Percentiles rank a stretch among this genome's conserved stretches.
phyloP scores from a whole-genome alignment of 768 basidiomycete species.

The Obba rivulosa region DNA sequence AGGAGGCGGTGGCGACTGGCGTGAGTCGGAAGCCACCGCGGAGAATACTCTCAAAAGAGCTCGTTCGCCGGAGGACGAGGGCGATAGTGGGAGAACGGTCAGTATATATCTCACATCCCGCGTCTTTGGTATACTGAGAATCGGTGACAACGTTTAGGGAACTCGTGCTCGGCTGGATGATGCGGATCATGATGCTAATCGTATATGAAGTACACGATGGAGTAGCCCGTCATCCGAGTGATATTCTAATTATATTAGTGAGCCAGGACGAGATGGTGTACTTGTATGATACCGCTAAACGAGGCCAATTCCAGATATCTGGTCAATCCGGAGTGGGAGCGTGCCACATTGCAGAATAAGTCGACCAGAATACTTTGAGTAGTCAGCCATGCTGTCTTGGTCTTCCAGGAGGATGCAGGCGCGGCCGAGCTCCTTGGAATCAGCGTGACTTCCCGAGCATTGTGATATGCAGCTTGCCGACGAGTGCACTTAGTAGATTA shows the following conservation, averaged over 20 bases:
- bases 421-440: too few species aligned
- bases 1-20: conserved; percentile 84
- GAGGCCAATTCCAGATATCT: too few species aligned
- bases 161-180: conserved; percentile 56
- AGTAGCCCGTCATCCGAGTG: too few species aligned
- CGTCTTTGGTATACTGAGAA: conserved; percentile 8
- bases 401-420: too few species aligned
- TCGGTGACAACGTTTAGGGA: conserved; percentile 32
- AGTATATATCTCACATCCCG: conserved; percentile 21
- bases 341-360: too few species aligned
- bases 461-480: conserved; percentile 5
- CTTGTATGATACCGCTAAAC: too few species aligned
- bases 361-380: too few species aligned
- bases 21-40: conserved; percentile 47
- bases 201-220: conserved; percentile 41
- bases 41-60: conserved; percentile 56
- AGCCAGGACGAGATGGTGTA: too few species aligned
- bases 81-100: conserved; percentile 51
- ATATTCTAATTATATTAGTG: too few species aligned
- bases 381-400: too few species aligned
- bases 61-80: conserved; percentile 77
- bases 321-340: too few species aligned
- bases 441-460: too few species aligned
- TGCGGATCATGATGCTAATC: conserved; percentile 59
- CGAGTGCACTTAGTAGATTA: conserved; percentile 40